Evolutionary conservation across 176 grass and related monocot species (phyloP), one percentile per base, ranked within the genome.

Genomic region (Coix lacrymajobi): DNA sequence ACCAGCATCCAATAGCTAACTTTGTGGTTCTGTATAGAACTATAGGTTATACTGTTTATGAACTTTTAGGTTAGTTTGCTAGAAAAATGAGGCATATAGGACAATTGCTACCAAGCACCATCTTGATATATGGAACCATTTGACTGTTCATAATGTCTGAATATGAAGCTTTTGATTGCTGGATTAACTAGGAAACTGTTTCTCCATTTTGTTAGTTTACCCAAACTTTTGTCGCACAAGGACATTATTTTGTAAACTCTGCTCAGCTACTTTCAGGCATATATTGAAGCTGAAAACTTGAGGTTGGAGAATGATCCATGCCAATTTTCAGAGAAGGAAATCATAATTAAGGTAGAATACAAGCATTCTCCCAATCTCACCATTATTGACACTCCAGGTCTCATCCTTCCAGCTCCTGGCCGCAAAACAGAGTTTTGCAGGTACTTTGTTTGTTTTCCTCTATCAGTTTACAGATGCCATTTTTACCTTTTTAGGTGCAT

Each of bases 321-420:
- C 80, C 95, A 97, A 40, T 97, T 94, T 81, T 97, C 88, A 69
- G 92, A 92, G 68, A 94, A 91, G 74, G 95, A 94, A 85, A 94
- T 97, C 52, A 83, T 94, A 83, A 87, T 94, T 73, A 91, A 81
- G 58, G 69, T 97, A 85, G 95, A 94, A 38, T 97, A 97, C 83
- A 97, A 94, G 61, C 80, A 97, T 81, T 97, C 92, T 28, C 95
- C 92, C 67, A 94, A 92, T 92, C 92, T 97, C 54, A 97, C 90
- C 68, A 94, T 97, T 45, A 92, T 97, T 4, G 90, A 97, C 71
- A 92, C 92, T 52, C 92, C 90, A 43, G 92, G 94, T 48, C 94
- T 97, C 72, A 92, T 97, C 57, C 79, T 97, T 82, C 89, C 92
- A 72, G 92, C 94, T 52, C 94, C 94, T 49, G 94, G 94, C 75